A percentile compares a stretch with the other conserved stretches of the same genome.
Evolutionary conservation across 768 basidiomycete genomes (phyloP).

Genomic region (Lactifluus echinatus): DNA sequence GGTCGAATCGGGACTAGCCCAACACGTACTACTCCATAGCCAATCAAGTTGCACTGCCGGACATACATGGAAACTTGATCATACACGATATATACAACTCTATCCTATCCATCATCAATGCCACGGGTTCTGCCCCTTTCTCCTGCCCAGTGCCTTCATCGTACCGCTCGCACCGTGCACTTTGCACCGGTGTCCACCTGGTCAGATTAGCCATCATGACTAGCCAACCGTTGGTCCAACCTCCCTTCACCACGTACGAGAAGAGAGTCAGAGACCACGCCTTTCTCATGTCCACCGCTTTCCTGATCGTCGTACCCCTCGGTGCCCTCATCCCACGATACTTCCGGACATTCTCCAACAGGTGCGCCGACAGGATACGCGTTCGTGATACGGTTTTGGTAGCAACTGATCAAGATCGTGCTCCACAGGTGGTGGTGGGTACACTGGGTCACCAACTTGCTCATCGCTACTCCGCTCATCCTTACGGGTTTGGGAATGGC

Average conservation of each 20-base stretch:
- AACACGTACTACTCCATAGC: no score
- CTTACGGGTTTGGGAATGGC: conserved; percentile 41
- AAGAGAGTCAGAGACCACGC: conserved; percentile 6
- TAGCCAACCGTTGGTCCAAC: background rate
- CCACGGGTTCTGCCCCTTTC: no score
- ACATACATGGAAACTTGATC: no score
- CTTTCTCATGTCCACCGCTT: background rate
- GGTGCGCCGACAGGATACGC: background rate
- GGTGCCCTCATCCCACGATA: conserved; percentile 9
- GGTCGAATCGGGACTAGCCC: no score
- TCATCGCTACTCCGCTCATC: conserved; percentile 45
- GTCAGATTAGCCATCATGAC: background rate
- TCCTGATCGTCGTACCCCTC: conserved; percentile 1
- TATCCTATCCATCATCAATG: no score
- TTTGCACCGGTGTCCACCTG: background rate
- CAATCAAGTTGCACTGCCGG: no score
- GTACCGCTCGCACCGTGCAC: no score
- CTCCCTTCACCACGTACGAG: conserved; percentile 8
- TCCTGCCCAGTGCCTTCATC: no score
- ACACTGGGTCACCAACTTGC: conserved; percentile 2
- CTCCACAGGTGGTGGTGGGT: conserved; percentile 11
- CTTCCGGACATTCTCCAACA: conserved; percentile 12
- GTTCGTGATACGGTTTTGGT: no score
- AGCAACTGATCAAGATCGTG: background rate
- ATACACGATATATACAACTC: no score